These are phyloP conservation scores for Bromus sterilis DNA, from an alignment of 176 grass and related monocot genomes.

Conservation along the genomic window DNA sequence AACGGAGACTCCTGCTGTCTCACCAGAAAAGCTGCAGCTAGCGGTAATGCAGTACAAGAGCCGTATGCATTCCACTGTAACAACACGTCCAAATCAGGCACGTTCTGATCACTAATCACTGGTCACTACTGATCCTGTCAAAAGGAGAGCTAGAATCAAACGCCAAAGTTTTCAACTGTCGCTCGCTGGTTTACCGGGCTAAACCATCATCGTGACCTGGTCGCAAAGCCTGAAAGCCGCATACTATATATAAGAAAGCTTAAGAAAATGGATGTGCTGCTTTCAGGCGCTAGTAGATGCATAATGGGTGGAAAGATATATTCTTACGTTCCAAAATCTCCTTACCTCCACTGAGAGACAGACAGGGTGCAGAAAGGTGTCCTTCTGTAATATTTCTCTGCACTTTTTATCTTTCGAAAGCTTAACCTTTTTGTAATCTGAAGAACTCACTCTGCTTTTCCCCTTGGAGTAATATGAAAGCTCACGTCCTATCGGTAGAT, in stretches of 20 bases:
- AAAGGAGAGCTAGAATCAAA: constrained; percentile 11
- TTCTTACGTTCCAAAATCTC: constrained; percentile 10
- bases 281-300: constrained; percentile 22
- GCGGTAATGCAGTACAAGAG: background rate
- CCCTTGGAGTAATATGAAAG: constrained; percentile 38
- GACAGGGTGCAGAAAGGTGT: constrained; percentile 25
- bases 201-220: constrained; percentile 27
- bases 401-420: background rate
- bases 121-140: constrained; percentile 28
- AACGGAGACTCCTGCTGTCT: constrained; percentile 1
- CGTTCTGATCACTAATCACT: background rate
- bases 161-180: constrained; percentile 26
- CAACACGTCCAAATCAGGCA: background rate
- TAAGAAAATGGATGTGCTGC: background rate
- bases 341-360: constrained; percentile 22
- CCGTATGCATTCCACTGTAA: constrained; percentile 16
- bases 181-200: background rate
- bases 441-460: constrained; percentile 21
- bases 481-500: constrained; percentile 17
- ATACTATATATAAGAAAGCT: background rate
- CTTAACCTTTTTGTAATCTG: constrained; percentile 5
- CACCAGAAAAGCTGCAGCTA: background rate
- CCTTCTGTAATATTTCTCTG: background rate
- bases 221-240: constrained; percentile 18
- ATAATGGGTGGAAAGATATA: constrained; percentile 42